phyloP scores from a whole-genome alignment of 139 green algal species.

The Tetradesmus obliquus region DNA sequence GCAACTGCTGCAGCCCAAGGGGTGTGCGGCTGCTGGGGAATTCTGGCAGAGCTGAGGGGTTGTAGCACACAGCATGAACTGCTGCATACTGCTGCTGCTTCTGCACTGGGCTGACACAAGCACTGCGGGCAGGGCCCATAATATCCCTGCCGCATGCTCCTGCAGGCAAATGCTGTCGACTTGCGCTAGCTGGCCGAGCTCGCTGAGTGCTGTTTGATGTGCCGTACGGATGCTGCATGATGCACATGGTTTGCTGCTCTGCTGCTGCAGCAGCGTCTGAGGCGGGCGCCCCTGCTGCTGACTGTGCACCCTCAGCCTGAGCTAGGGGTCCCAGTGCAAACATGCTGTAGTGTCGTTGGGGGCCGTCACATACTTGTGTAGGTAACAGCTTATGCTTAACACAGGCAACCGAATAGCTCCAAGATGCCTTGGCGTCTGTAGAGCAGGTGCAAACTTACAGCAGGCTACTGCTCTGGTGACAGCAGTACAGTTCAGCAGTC shows the following conservation, averaged over 20 bases:
- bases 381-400: neutral
- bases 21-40: neutral
- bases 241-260: neutral
- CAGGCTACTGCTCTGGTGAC: neutral
- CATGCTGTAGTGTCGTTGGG: neutral
- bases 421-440: no score
- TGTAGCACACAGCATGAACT: neutral
- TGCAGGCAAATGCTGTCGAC: neutral
- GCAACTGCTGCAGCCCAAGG: neutral
- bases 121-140: neutral
- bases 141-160: neutral
- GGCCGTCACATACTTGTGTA: neutral
- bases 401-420: no score
- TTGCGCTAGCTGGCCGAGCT: neutral
- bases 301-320: neutral
- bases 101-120: neutral
- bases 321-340: neutral
- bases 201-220: neutral
- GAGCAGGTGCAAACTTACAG: no score
- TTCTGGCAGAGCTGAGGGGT: neutral
- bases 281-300: neutral
- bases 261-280: neutral
- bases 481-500: constrained; percentile 1
- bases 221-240: neutral
- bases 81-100: neutral